Conservation (phyloP, 306 rosid genomes). For the Heteromeles arbutifolia region DNA sequence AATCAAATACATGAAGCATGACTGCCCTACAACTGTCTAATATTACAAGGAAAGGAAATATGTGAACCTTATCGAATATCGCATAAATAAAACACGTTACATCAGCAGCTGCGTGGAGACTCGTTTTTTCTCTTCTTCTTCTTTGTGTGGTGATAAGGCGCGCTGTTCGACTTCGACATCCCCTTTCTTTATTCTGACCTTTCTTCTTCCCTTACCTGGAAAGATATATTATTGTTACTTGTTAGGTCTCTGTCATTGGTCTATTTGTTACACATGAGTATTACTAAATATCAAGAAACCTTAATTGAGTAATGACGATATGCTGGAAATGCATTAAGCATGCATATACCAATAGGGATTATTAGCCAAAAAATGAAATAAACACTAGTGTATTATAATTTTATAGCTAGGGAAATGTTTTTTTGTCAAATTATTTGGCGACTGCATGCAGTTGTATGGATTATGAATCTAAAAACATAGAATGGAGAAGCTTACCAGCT, state of each 20-base stretch:
- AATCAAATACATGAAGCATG: not conserved
- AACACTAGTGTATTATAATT: too few species aligned
- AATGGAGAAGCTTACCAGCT: constrained; percentile 28
- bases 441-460: too few species aligned
- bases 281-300: too few species aligned
- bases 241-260: not conserved
- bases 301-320: not conserved
- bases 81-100: not conserved
- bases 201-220: constrained; percentile 32
- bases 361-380: not conserved
- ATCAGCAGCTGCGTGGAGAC: constrained; percentile 16
- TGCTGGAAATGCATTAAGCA: not conserved
- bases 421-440: too few species aligned
- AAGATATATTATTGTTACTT: not conserved
- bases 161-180: constrained; percentile 11
- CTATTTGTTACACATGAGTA: not conserved
- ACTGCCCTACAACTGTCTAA: constrained; percentile 20
- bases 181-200: constrained; percentile 46
- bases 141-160: not conserved
- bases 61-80: not conserved
- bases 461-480: not conserved
- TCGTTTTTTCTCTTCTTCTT: constrained; percentile 5
- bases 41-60: not conserved
- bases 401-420: not conserved
- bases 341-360: not conserved